Evolutionary conservation across 2,329 filamentous ascomycete genomes (phyloP), one percentile per base, ranked within the genome.

Genomic region (Remersonia thermophila): DNA sequence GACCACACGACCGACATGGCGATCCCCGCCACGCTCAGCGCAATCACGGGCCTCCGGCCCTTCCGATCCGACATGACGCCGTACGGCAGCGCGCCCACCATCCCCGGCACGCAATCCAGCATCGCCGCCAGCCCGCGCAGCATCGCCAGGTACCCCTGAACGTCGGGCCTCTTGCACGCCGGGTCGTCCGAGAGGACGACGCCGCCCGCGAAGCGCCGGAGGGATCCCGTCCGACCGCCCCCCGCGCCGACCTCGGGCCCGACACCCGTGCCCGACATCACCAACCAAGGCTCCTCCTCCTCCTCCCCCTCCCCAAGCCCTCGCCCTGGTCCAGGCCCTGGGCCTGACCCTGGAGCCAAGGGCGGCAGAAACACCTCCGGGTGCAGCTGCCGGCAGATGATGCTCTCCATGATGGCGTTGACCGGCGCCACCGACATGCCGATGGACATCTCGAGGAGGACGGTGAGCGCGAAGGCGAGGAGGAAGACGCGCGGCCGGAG

Each of bases 91-190:
- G 66, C 57, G 0, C 59, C 53, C 3, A 67, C 27, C 0, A 67
- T 53, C 18, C 38, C 60, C 8, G 69, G 62, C 3, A 71, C 48
- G 38, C 62, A 61, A 25, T 69, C 61, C 20, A 69, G 54, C 2
- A 65, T 61, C 14, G 53, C 43, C 30, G 55, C 46, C 59, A 65
- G 68, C 1, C 68, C 69, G 28, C 59, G 57, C 13, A 75, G 53
- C 57, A 66, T 63, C 10, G 71, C 68, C 30, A 76, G 55, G 14
- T 61, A 58, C 17, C 62, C 58, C 45, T 75, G 70, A 1, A 77
- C 66, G 2, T 55, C 51, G 0, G 56, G 49, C 3, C 52, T 50
- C 47, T 75, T 74, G 55, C 71, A 75, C 5, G 48, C 49, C 13
- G 59, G 54, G 30, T 55, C 48, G 38, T 71, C 66, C 2, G 53